Conservation (phyloP, 495 filamentous ascomycete genomes). For the Daldinia vernicosa region DNA sequence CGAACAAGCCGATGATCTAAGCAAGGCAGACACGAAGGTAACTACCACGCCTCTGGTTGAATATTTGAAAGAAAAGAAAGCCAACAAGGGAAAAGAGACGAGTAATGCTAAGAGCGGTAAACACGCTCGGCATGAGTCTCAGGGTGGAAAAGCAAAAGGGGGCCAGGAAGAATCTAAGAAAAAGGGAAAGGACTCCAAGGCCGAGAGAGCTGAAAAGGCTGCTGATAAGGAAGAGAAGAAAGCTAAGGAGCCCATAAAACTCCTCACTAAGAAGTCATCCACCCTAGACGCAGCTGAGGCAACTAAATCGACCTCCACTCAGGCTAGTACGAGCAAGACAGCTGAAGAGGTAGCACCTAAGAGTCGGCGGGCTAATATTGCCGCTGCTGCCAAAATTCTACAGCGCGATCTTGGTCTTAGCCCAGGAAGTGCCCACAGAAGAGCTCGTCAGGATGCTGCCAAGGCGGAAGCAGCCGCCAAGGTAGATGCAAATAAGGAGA, state of each 20-base stretch:
- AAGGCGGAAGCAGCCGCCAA: slow-evolving; percentile 60
- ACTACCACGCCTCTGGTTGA: slow-evolving; percentile 90
- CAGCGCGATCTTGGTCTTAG: slow-evolving; percentile 91
- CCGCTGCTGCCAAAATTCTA: slow-evolving; percentile 82
- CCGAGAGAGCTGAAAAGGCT: slow-evolving; percentile 65
- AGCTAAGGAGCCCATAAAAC: slow-evolving; percentile 78
- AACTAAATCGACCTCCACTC: slow-evolving; percentile 51
- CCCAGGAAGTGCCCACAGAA: slow-evolving; percentile 64
- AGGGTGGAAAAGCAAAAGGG: slow-evolving; percentile 61
- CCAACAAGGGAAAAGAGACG: slow-evolving; percentile 80
- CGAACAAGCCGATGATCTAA: slow-evolving; percentile 62
- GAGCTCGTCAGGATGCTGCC: slow-evolving; percentile 60
- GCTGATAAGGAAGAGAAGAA: slow-evolving; percentile 55
- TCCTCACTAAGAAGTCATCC: slow-evolving; percentile 75
- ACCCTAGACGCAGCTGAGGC: slow-evolving; percentile 61
- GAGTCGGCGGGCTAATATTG: slow-evolving; percentile 71
- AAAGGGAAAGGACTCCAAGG: slow-evolving; percentile 66
- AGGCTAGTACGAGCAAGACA: slow-evolving; percentile 46
- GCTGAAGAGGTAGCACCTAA: slow-evolving; percentile 49
- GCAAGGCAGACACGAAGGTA: slow-evolving; percentile 69
- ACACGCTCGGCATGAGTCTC: slow-evolving; percentile 57
- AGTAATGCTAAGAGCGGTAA: slow-evolving; percentile 59
- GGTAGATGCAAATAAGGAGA: slow-evolving; percentile 45
- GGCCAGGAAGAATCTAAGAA: slow-evolving; percentile 62
- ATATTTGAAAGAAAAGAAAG: slow-evolving; percentile 88